phyloP scores from a whole-genome alignment of 129 eudicot species.

The Chrysanthemum lavandulifolium region DNA sequence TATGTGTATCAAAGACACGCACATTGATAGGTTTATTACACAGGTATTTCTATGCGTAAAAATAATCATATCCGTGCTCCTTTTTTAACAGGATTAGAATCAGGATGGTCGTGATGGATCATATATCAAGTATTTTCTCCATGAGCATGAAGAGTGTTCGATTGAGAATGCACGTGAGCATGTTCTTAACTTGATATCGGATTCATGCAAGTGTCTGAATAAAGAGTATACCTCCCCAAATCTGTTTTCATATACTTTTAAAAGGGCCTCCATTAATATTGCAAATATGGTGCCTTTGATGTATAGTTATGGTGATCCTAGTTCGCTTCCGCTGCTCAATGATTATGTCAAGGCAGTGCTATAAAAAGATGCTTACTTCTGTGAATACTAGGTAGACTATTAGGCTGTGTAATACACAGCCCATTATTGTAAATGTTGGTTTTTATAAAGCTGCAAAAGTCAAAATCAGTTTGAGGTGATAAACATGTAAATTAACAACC shows the following conservation, averaged over 20 bases:
- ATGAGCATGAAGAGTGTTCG: conserved; percentile 34
- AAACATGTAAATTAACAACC: too few relatives aligned
- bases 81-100: conserved; percentile 38
- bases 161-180: conserved; percentile 27
- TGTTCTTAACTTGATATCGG: conserved; percentile 31
- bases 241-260: conserved; percentile 29
- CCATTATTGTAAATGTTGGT: too few relatives aligned
- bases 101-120: conserved; percentile 65
- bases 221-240: conserved; percentile 28
- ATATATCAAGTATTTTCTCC: conserved; percentile 36
- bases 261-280: conserved; percentile 35
- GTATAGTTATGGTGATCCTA: conserved; percentile 35
- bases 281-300: conserved; percentile 58
- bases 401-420: too few relatives aligned
- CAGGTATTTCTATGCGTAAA: too few relatives aligned
- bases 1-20: not conserved
- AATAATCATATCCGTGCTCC: not conserved
- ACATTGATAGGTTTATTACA: not conserved
- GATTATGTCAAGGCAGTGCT: conserved; percentile 9
- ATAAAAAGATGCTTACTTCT: too few relatives aligned
- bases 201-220: conserved; percentile 51
- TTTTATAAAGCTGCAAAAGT: too few relatives aligned
- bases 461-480: too few relatives aligned
- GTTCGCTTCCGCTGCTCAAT: conserved; percentile 4
- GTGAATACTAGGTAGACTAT: too few relatives aligned